phyloP scores from a whole-genome alignment of 2,329 filamentous ascomycete species.

The Alternaria panax region DNA sequence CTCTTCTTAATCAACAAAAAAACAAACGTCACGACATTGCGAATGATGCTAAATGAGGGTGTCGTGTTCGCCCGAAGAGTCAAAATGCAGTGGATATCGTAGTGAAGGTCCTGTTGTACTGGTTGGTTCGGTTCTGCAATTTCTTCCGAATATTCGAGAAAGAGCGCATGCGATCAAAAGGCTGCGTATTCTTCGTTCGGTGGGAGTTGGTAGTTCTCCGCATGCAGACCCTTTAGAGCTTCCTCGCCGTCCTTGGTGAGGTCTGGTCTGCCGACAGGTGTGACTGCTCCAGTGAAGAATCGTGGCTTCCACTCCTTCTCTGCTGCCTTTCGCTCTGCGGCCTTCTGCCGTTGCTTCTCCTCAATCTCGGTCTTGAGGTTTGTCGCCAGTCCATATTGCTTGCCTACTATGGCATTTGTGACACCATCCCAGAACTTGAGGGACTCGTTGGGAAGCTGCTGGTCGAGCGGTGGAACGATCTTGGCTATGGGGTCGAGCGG shows the following conservation, averaged over 20 bases:
- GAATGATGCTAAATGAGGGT: conserved; percentile 20
- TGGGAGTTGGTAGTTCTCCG: conserved; percentile 59
- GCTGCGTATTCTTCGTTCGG: conserved; percentile 54
- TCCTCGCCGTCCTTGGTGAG: conserved; percentile 68
- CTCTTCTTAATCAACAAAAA: conserved; percentile 18
- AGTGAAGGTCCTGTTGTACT: conserved; percentile 22
- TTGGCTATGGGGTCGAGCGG: conserved; percentile 83
- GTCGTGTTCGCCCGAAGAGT: conserved; percentile 7
- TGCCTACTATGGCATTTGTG: conserved; percentile 81
- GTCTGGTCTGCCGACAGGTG: conserved; percentile 66
- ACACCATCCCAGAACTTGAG: conserved; percentile 87
- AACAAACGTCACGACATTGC: conserved; percentile 3
- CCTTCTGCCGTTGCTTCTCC: conserved; percentile 85
- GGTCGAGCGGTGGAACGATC: conserved; percentile 74
- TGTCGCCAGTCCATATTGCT: conserved; percentile 86
- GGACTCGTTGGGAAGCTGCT: conserved; percentile 89
- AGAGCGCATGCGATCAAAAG: conserved; percentile 23
- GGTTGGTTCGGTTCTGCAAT: conserved; percentile 8
- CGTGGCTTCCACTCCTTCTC: conserved; percentile 80
- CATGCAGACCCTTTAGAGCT: conserved; percentile 64
- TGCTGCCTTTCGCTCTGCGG: conserved; percentile 75
- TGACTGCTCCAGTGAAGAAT: conserved; percentile 77
- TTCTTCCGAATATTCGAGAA: not conserved
- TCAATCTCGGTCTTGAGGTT: conserved; percentile 89
- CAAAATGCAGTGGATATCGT: conserved; percentile 19